phyloP scores from a whole-genome alignment of 345 rosid genomes.

The Camelina hispida region DNA sequence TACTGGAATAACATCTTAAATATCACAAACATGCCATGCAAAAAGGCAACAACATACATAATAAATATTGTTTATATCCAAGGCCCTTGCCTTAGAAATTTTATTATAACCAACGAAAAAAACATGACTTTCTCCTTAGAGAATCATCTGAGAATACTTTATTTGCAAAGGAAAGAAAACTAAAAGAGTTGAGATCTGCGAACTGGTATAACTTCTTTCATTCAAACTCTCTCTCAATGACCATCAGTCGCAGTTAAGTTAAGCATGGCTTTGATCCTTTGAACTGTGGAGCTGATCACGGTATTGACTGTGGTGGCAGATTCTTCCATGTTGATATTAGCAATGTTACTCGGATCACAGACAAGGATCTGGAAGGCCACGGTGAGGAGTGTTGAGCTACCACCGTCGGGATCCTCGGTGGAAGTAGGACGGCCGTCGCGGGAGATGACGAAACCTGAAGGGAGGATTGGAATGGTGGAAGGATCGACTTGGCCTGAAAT shows the following conservation, averaged over 20 bases:
- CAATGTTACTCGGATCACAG: constrained; percentile 35
- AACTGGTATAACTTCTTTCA: too few species aligned
- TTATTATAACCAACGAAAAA: constrained; percentile 13
- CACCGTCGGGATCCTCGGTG: constrained; percentile 2
- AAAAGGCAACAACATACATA: constrained; percentile 6
- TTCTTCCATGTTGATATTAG: constrained; percentile 45
- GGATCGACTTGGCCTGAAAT: constrained; percentile 51
- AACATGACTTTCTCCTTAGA: constrained; percentile 7
- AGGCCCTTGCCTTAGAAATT: constrained; percentile 30
- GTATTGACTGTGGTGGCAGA: constrained; percentile 61
- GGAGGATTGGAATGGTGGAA: constrained; percentile 57
- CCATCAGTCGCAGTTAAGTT: constrained; percentile 42
- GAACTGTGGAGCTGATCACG: constrained; percentile 65
- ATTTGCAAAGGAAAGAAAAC: neutral
- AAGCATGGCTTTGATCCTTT: constrained; percentile 59
- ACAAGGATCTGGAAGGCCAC: constrained; percentile 73
- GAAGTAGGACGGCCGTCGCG: constrained; percentile 48
- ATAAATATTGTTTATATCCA: constrained; percentile 23
- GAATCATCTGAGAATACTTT: constrained; percentile 21
- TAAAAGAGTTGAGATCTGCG: neutral
- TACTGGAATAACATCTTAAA: neutral
- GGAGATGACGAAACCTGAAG: constrained; percentile 77
- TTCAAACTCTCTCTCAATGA: too few species aligned
- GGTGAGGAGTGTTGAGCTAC: constrained; percentile 51
- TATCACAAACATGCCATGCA: constrained; percentile 18